Evolutionary conservation across 148 eudicot genomes (phyloP), one percentile per base, ranked within the genome.

Genomic region (Rheum nobile): DNA sequence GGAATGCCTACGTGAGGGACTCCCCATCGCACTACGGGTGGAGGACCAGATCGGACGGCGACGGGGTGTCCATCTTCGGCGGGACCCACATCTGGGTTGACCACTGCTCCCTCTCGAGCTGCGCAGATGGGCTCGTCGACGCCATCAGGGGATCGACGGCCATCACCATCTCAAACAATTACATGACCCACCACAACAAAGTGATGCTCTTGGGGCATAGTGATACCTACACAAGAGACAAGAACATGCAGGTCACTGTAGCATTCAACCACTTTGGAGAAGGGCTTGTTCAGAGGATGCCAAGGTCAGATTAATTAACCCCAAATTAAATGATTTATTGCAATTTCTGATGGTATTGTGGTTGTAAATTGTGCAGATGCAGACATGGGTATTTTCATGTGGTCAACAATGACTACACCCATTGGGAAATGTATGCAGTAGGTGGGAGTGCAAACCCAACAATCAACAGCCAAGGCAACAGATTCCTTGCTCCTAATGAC

Each of bases 371-470:
- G 31, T 82, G 81, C 88, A 84, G 91, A 74, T 87, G 91, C 29
- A 83, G 91, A 71, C 91, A 85, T 76, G 91, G 91, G 35, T 87
- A 87, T 48, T 87, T 87, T 73, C 91, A 87, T 75, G 91, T 87
- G 80, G 91, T 87, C 75, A 87, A 87, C 80, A 87, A 87, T 79
- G 88, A 87, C 83, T 86, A 86, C 41, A 81, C 81, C 19, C 86
- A 86, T 35, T 86, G 88, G 88, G 88, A 86, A 75, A 86, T 86
- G 88, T 86, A 86, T 76, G 88, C 88, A 4, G 83, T 86, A 38
- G 88, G 88, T 31, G 88, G 88, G 37, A 86, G 88, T 79, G 88
- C 88, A 8, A n/a, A 75, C 2, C 88, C 88, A 42, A 86, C 88
- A 3, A 86, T 86, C 71, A 83, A 86, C 72, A 81, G 88, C 48